A percentile compares a stretch with the other conserved stretches of the same genome.
phyloP scores from a whole-genome alignment of 768 basidiomycete genomes.

The Lentinula boryana region DNA sequence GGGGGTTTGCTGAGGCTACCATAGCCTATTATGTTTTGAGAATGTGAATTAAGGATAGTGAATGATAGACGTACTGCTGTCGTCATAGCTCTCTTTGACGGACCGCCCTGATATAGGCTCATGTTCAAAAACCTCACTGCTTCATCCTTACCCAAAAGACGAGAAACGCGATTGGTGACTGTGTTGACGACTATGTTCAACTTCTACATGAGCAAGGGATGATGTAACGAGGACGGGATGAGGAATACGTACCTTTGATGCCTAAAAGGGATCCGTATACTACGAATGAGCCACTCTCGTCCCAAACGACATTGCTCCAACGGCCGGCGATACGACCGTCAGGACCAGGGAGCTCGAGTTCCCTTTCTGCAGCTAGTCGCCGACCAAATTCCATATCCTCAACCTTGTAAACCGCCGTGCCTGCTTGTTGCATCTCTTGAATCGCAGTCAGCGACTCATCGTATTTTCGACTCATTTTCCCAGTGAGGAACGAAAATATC shows the following conservation, averaged over 20 bases:
- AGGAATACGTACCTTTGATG: constrained; percentile 68
- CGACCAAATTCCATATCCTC: constrained; percentile 99
- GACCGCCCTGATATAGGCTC: constrained; percentile 88
- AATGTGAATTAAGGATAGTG: neutral
- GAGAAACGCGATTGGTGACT: constrained; percentile 86
- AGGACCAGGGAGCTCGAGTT: constrained; percentile 77
- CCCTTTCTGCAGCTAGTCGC: constrained; percentile 86
- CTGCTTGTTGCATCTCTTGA: constrained; percentile 99
- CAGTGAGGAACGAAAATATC: constrained; percentile 85
- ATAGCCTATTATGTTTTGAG: constrained; percentile 53
- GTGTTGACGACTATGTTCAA: constrained; percentile 76
- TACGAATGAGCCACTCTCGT: constrained; percentile 93
- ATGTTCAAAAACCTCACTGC: constrained; percentile 86
- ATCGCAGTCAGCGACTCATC: constrained; percentile 91
- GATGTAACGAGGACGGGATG: neutral
- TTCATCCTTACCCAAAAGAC: constrained; percentile 91
- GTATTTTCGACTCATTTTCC: constrained; percentile 88
- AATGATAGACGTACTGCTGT: constrained; percentile 55
- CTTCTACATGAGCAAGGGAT: constrained; percentile 68
- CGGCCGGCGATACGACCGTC: constrained; percentile 68
- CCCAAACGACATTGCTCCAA: constrained; percentile 93
- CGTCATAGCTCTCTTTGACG: constrained; percentile 74
- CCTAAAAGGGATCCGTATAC: constrained; percentile 92
- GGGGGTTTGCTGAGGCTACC: constrained; percentile 93
- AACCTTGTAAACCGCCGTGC: constrained; percentile 84